Evolutionary conservation across 306 rosid genomes (phyloP).

Genomic region (Quercus glauca): DNA sequence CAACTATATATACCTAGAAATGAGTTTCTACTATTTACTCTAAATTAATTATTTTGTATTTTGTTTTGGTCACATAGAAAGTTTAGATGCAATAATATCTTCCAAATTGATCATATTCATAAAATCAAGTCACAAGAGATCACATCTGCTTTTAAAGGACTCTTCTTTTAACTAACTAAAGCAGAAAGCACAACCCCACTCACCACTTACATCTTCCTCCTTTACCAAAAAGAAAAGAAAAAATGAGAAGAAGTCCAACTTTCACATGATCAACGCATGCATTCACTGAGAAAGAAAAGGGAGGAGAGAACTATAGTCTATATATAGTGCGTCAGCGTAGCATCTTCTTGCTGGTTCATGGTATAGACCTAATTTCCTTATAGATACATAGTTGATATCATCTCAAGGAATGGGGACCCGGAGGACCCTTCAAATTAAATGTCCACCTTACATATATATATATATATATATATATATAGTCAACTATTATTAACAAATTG

Average conservation of each 20-base stretch:
- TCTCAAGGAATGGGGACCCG: not conserved
- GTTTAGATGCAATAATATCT: not conserved
- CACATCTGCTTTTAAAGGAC: constrained; percentile 9
- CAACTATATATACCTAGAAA: not conserved
- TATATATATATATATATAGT: not conserved
- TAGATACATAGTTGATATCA: not conserved
- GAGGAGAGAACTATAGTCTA: not conserved
- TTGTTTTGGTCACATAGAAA: not conserved
- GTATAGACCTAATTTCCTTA: not conserved
- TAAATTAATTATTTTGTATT: not conserved
- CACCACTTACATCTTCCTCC: constrained; percentile 6
- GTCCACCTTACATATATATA: not conserved
- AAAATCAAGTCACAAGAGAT: constrained; percentile 6
- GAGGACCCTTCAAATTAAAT: not conserved
- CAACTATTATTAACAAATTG: not conserved
- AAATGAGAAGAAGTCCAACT: not conserved
- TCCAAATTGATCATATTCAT: not conserved
- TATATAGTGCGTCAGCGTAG: not conserved
- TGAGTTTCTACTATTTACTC: not conserved
- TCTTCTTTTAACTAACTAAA: constrained; percentile 8
- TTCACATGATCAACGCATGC: not conserved
- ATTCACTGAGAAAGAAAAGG: not conserved
- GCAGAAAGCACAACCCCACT: not conserved
- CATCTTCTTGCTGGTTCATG: not conserved
- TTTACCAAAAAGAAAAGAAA: not conserved